Conservation (phyloP, 2,329 filamentous ascomycete genomes). For the Huntiella abstrusa region DNA sequence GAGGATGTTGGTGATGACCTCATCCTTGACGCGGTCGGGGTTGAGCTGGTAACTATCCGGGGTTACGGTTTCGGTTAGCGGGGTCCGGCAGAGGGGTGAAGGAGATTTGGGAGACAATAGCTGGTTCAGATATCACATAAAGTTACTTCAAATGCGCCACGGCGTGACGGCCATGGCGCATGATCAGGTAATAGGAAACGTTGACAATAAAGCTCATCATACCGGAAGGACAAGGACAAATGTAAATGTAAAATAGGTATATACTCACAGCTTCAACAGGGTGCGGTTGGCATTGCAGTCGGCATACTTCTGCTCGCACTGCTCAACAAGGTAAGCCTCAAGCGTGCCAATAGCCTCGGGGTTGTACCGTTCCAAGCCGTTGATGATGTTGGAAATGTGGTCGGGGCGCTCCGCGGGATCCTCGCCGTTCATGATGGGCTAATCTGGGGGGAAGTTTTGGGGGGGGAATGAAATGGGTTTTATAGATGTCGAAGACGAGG, state of each 20-base stretch:
- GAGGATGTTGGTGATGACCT: conserved; percentile 96
- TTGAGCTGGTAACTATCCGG: conserved; percentile 90
- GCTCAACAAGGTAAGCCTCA: conserved; percentile 83
- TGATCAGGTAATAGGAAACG: conserved; percentile 12
- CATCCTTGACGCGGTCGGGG: conserved; percentile 89
- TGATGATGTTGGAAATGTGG: conserved; percentile 83
- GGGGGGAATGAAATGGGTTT: conserved; percentile 11
- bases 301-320: conserved; percentile 87
- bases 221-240: conserved; percentile 10
- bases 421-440: conserved; percentile 46
- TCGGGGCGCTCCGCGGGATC: conserved; percentile 82
- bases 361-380: conserved; percentile 95
- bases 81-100: not conserved
- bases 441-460: conserved; percentile 13
- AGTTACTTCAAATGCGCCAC: conserved; percentile 11
- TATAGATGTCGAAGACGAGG: conserved; percentile 12
- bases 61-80: not conserved
- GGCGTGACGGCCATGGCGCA: conserved; percentile 11
- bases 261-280: conserved; percentile 83
- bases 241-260: not conserved
- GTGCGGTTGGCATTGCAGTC: conserved; percentile 96
- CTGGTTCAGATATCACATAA: conserved; percentile 33
- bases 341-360: conserved; percentile 86
- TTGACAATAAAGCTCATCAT: conserved; percentile 50
- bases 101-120: conserved; percentile 86